Conservation (phyloP, 1,284 basidiomycete species). For the Papiliotrema terrestris region DNA sequence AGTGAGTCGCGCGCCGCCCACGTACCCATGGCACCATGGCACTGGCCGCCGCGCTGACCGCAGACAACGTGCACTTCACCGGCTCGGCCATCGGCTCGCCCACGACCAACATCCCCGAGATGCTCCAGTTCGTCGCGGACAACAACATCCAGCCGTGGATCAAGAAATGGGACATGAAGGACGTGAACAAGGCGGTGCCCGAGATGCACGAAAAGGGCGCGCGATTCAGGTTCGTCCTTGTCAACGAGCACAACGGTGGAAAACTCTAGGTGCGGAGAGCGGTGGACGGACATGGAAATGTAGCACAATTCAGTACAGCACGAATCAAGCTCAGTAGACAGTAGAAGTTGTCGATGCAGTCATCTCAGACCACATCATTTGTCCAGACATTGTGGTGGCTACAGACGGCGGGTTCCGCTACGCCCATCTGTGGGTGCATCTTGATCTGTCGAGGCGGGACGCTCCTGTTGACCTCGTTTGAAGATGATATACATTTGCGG, state of each 20-base stretch:
- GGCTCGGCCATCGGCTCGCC: slow-evolving; percentile 50
- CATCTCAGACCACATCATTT: no score
- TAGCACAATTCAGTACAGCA: no score
- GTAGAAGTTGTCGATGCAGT: no score
- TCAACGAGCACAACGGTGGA: slow-evolving; percentile 46
- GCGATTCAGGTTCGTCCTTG: slow-evolving; percentile 51
- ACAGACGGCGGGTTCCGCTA: no score
- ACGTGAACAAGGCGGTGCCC: slow-evolving; percentile 51
- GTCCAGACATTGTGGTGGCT: no score
- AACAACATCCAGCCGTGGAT: slow-evolving; percentile 47
- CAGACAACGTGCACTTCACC: slow-evolving; percentile 36
- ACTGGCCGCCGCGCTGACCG: neutral
- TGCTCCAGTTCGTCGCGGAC: slow-evolving; percentile 46
- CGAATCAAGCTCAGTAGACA: no score
- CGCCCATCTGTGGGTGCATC: no score
- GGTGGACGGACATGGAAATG: no score
- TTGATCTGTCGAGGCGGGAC: no score
- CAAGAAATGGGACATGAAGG: slow-evolving; percentile 50
- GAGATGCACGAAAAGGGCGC: slow-evolving; percentile 51
- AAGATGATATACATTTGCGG: no score
- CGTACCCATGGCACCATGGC: slow-evolving; percentile 2
- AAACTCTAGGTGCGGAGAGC: slow-evolving; percentile 17
- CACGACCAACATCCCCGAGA: slow-evolving; percentile 41
- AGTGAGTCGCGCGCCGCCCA: slow-evolving; percentile 16
- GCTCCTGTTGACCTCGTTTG: no score